Evolutionary conservation across 805 yeast species (phyloP).

Genomic region (Teunomyces atbi): DNA sequence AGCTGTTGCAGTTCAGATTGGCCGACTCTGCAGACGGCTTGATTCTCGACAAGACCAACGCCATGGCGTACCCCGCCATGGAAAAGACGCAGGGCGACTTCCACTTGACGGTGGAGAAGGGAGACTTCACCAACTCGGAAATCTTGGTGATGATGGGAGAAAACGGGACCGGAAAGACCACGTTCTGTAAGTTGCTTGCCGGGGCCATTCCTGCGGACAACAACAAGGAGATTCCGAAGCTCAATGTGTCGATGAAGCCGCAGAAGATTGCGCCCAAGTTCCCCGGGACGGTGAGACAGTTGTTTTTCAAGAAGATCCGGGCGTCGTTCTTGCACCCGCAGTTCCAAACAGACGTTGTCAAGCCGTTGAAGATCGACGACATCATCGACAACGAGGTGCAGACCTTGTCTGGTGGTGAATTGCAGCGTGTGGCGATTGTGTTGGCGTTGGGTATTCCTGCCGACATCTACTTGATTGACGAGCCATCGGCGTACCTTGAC

Average conservation of each 20-base stretch:
- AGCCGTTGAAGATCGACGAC: constrained; percentile 90
- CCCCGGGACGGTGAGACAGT: constrained; percentile 97
- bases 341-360: constrained; percentile 96
- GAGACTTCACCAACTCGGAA: constrained; percentile 94
- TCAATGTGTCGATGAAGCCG: constrained; percentile 96
- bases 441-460: constrained; percentile 92
- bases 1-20: constrained; percentile 89
- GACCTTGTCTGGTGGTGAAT: constrained; percentile 98
- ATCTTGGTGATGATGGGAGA: constrained; percentile 99
- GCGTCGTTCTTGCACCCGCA: constrained; percentile 93
- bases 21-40: constrained; percentile 83
- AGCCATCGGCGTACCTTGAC: constrained; percentile 98
- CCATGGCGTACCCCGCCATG: constrained; percentile 78
- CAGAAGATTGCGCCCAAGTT: constrained; percentile 99
- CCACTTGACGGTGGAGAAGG: constrained; percentile 74
- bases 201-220: constrained; percentile 89
- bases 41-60: constrained; percentile 73
- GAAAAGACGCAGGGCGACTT: constrained; percentile 94
- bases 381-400: constrained; percentile 97
- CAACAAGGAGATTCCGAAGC: constrained; percentile 74
- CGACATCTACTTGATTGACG: constrained; percentile 95
- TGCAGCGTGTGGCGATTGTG: constrained; percentile 98
- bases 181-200: constrained; percentile 92
- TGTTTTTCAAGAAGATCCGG: constrained; percentile 94
- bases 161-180: constrained; percentile 99